Evolutionary conservation across 1,284 basidiomycete genomes (phyloP), one percentile per base, ranked within the genome.

Genomic region (Ustilago hordei): DNA sequence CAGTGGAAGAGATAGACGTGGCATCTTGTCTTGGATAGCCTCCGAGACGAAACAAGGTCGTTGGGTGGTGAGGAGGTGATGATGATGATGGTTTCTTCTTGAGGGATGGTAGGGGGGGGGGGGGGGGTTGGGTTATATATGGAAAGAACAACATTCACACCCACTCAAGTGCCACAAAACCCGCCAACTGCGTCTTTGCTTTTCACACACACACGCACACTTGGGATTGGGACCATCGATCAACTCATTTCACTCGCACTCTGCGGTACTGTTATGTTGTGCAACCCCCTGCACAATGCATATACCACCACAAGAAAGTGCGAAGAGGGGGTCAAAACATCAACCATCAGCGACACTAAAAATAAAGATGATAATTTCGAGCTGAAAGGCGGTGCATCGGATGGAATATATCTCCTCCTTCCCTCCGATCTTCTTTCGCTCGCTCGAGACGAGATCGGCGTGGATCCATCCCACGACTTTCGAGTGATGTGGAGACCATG

Each of bases 341-440:
- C 45, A 2, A 28, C 45, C 7, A 28, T 13, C 28, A 15, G n/a
- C 31, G 1, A 17, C 12, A 17, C 8, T 13, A 5, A 32, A 9
- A 32, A 31, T 13, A 32, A 28, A 13, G 28, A 31, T 12, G 31
- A 5, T 13, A 28, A 50, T 11, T 23, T 8, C 38, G 38, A 15
- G 6, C 23, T 6, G 8, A 5, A 8, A 5, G 8, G 28, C 48
- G 8, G 8, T 2, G 23, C 28, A 50, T 34, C 15, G 13, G n/a
- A 50, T 50, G 48, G 48, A 50, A 50, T 50, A 34, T 50, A 50
- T 50, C 48, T 19, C n/a, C 36, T 17, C 12, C 48, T 31, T 12
- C 13, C 23, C 45, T 23, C 9, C 45, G 23, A 28, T 7, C 13
- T 8, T 2, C 45, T 23, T 13, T 48, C 45, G 11, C 45, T 48